A percentile compares a stretch with the other conserved stretches of the same genome.
Conservation (phyloP, 78 protist genomes). For the Dictyostelium intermedium region DNA sequence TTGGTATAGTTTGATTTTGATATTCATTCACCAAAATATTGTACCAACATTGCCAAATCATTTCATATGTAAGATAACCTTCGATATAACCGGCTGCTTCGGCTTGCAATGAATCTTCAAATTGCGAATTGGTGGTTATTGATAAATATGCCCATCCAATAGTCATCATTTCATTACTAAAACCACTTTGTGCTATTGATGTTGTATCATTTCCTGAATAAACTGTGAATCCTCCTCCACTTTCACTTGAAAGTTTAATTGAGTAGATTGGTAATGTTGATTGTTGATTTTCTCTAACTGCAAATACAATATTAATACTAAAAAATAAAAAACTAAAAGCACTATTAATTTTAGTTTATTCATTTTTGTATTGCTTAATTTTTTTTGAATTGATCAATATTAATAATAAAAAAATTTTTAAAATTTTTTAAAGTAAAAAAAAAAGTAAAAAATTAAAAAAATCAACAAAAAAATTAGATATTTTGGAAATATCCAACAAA, state of each 20-base stretch:
- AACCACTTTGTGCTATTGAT: slow-evolving; percentile 43
- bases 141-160: slow-evolving; percentile 66
- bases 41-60: slow-evolving; percentile 45
- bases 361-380: no score
- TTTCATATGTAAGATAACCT: slow-evolving; percentile 55
- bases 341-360: no score
- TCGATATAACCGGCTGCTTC: slow-evolving; percentile 85
- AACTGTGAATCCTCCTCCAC: background rate
- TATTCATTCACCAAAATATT: slow-evolving; percentile 29
- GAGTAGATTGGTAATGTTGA: background rate
- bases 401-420: background rate
- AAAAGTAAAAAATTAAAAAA: no score
- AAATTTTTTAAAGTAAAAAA: no score
- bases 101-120: slow-evolving; percentile 18
- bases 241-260: background rate
- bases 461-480: background rate
- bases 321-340: no score
- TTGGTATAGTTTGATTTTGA: background rate
- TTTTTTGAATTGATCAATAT: background rate
- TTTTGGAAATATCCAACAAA: background rate
- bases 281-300: background rate
- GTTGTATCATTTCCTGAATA: slow-evolving; percentile 32
- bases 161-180: slow-evolving; percentile 18
- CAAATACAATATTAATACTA: no score
- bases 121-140: slow-evolving; percentile 31